Base-by-base conservation (phyloP, 2,329 filamentous ascomycete genomes). In the Botrytis deweyae region DNA sequence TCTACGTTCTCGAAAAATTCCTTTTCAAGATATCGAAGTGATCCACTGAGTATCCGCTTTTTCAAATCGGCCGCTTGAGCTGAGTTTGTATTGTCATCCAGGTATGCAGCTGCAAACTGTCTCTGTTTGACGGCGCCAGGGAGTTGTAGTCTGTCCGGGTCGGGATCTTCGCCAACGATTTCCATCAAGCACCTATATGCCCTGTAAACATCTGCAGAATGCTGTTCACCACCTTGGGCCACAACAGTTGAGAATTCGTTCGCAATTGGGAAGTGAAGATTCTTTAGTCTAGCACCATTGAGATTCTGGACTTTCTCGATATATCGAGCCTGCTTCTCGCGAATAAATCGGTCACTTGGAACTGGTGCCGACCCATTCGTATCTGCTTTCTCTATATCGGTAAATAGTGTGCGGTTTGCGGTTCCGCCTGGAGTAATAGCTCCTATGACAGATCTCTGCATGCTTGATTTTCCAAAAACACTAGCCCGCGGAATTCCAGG, bases 371-470 rank as follows among this genome's bases (percentile, higher is more conserved):
- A 85, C 62, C 86, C 81, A 29, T 85, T 84, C 44, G 83, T 84
- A 68, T 87, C 86, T 49, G 86, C 87, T 62, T 86, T 86, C 72
- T 90, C 87, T 16, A 92, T 86, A 77, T 95, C 92, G 25, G 90
- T 87, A 79, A 95, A 94, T 73, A 90, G 87, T 46, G 88, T 81
- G 71, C 88, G 84, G 76, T 94, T 89, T 25, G 74, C 83, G 46
- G 84, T 82, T 46, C 91, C 90, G 74, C 92, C 89, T 75, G 88
- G 87, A 78, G 88, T 91, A 20, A 94, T 90, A 40, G 91, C 90
- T 65, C 95, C 95, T 81, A 98, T 96, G 72, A 98, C 92, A 16
- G 95, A 97, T 78, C 91, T 93, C 74, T 92, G 91, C 79, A 97
- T 86, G 70, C 87, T 89, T 20, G 93, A 93, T 75, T 89, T 87